Percentiles rank a stretch among this genome's conserved stretches.
Conservation (phyloP, 108 stramenopile species). For the Mediolabrus comicus region DNA sequence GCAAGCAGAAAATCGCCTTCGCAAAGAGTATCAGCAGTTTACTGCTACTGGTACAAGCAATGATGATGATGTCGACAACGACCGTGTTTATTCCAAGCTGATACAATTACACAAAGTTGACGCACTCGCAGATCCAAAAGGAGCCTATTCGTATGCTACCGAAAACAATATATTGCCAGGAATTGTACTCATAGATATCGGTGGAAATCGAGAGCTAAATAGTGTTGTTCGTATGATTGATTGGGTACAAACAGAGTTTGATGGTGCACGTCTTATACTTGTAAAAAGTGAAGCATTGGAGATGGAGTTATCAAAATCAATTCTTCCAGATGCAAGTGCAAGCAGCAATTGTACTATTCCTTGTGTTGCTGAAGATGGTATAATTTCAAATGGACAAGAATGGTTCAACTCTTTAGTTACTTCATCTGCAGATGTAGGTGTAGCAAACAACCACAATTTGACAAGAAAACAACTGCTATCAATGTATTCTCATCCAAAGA, state of each 20-base stretch:
- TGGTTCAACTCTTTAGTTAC: slow-evolving; percentile 26
- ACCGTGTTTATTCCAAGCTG: slow-evolving; percentile 12
- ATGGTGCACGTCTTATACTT: slow-evolving; percentile 42
- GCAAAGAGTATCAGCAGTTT: slow-evolving; percentile 7
- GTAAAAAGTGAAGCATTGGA: slow-evolving; percentile 75
- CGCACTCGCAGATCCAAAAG: slow-evolving; percentile 64
- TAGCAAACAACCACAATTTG: slow-evolving; percentile 8
- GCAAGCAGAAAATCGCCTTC: slow-evolving; percentile 15
- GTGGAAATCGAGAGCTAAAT: slow-evolving; percentile 74
- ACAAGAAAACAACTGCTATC: slow-evolving; percentile 11
- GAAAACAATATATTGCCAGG: slow-evolving; percentile 26
- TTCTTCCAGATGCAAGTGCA: neutral
- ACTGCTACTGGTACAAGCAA: neutral
- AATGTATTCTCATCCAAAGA: slow-evolving; percentile 60
- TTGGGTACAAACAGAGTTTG: slow-evolving; percentile 61
- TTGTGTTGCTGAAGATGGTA: slow-evolving; percentile 15
- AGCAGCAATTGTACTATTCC: neutral
- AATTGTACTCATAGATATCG: slow-evolving; percentile 81
- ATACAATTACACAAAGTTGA: slow-evolving; percentile 47
- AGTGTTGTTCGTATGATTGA: slow-evolving; percentile 63
- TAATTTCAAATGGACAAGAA: slow-evolving; percentile 18
- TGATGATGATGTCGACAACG: neutral
- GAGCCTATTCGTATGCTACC: slow-evolving; percentile 32
- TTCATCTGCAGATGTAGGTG: neutral
- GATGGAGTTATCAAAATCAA: slow-evolving; percentile 13